A percentile compares a stretch with the other conserved stretches of the same genome.
These are phyloP conservation scores for Schwanniomyces sp. DNA, from an alignment of 805 yeast species.

Conservation along the genomic window DNA sequence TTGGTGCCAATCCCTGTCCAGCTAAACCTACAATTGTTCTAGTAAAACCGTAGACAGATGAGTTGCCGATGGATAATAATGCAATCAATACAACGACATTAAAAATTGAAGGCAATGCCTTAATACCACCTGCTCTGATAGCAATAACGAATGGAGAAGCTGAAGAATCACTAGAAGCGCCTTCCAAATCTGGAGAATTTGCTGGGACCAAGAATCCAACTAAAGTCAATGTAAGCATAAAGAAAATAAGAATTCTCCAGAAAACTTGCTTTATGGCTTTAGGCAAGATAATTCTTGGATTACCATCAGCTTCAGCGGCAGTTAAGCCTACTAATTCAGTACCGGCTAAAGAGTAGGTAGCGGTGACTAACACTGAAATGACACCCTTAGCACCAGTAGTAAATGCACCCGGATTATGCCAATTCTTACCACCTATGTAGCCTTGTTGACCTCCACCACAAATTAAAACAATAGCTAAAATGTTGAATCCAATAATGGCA, in stretches of 20 bases:
- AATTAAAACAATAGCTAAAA: conserved; percentile 37
- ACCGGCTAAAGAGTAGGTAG: conserved; percentile 44
- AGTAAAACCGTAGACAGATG: conserved; percentile 44
- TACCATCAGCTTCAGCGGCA: conserved; percentile 34
- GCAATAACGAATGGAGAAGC: conserved; percentile 46
- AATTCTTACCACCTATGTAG: conserved; percentile 35
- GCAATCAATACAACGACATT: conserved; percentile 43
- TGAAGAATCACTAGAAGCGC: conserved; percentile 26
- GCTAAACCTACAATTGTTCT: conserved; percentile 40
- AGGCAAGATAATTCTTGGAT: conserved; percentile 40
- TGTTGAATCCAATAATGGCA: conserved; percentile 41
- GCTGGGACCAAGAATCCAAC: conserved; percentile 41
- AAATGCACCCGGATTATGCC: conserved; percentile 39
- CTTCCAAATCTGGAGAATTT: conserved; percentile 22
- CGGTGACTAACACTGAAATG: conserved; percentile 37
- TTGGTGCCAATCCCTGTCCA: conserved; percentile 42
- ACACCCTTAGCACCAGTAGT: conserved; percentile 43
- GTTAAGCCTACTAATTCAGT: conserved; percentile 43
- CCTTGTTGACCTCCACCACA: conserved; percentile 45
- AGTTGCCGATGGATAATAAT: conserved; percentile 42
- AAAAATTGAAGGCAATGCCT: conserved; percentile 42
- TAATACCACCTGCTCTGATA: conserved; percentile 39
- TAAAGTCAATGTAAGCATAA: conserved; percentile 40
- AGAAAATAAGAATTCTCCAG: conserved; percentile 41
- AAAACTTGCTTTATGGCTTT: conserved; percentile 44